These are phyloP conservation scores for Salvia sclarea DNA, from an alignment of 305 asterid species.

Conservation along the genomic window DNA sequence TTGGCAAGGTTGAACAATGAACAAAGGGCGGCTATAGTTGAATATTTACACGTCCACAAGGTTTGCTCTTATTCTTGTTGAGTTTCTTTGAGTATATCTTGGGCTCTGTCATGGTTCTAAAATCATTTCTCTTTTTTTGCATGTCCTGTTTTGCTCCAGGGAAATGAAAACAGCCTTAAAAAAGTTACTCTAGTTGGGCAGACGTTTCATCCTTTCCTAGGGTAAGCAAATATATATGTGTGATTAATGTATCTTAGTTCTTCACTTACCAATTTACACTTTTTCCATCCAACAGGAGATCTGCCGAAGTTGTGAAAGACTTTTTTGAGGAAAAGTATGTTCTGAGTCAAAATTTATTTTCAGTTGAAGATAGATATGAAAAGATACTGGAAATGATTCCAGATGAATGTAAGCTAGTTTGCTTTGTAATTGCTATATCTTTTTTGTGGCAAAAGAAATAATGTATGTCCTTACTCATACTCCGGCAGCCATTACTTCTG, in stretches of 20 bases:
- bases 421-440: slow-evolving; percentile 18
- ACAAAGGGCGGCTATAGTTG: slow-evolving; percentile 81
- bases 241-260: slow-evolving; percentile 25
- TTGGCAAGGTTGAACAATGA: slow-evolving; percentile 76
- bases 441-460: slow-evolving; percentile 26
- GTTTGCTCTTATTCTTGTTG: slow-evolving; percentile 34
- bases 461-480: slow-evolving; percentile 21
- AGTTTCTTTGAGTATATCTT: neutral
- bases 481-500: slow-evolving; percentile 75
- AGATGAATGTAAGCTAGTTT: slow-evolving; percentile 71
- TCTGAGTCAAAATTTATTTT: slow-evolving; percentile 64
- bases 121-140: slow-evolving; percentile 10
- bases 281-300: slow-evolving; percentile 60
- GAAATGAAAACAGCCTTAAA: slow-evolving; percentile 72
- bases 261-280: slow-evolving; percentile 17
- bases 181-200: slow-evolving; percentile 61
- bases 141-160: slow-evolving; percentile 48
- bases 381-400: slow-evolving; percentile 87
- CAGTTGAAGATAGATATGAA: slow-evolving; percentile 69
- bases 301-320: slow-evolving; percentile 61
- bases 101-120: slow-evolving; percentile 8
- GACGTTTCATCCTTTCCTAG: slow-evolving; percentile 81
- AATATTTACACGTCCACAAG: slow-evolving; percentile 85
- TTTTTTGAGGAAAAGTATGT: slow-evolving; percentile 67
- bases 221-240: slow-evolving; percentile 49